phyloP scores from a whole-genome alignment of 31 red algal species.

The Asparagopsis taxiformis region DNA sequence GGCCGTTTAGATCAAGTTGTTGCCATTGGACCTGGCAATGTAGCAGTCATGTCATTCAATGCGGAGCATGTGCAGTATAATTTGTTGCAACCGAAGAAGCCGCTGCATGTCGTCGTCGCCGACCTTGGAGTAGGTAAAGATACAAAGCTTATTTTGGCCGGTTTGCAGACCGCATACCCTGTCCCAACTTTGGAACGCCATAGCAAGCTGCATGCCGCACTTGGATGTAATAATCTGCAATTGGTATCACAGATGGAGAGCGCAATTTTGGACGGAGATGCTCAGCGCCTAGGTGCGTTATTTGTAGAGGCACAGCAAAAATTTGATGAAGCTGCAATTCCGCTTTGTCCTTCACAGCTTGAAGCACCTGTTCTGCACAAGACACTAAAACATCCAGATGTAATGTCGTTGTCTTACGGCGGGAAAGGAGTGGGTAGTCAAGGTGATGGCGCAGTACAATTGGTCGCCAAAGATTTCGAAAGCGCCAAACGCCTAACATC shows the following conservation, averaged over 20 bases:
- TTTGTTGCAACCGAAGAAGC: background rate
- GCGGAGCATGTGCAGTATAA: slow-evolving; percentile 25
- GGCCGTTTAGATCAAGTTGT: slow-evolving; percentile 63
- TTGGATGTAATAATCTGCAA: slow-evolving; percentile 32
- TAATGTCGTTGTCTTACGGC: slow-evolving; percentile 24
- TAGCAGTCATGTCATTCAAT: slow-evolving; percentile 43
- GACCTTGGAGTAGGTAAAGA: slow-evolving; percentile 38
- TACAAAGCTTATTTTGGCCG: slow-evolving; percentile 36
- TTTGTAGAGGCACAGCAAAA: slow-evolving; percentile 19
- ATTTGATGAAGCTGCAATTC: slow-evolving; percentile 47
- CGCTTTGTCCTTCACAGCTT: slow-evolving; percentile 43
- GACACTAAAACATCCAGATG: slow-evolving; percentile 19
- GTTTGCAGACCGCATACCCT: slow-evolving; percentile 36
- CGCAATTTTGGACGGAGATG: slow-evolving; percentile 25
- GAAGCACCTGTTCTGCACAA: slow-evolving; percentile 30
- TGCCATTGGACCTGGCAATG: slow-evolving; percentile 22
- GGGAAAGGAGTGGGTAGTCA: slow-evolving; percentile 67
- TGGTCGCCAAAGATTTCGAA: slow-evolving; percentile 44
- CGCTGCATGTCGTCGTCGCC: slow-evolving; percentile 44
- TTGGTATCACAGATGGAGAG: slow-evolving; percentile 24
- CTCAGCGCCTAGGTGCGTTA: slow-evolving; percentile 12
- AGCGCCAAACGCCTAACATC: slow-evolving; percentile 4
- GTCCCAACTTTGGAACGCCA: background rate
- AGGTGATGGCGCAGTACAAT: slow-evolving; percentile 68
- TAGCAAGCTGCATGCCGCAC: slow-evolving; percentile 2